Conservation (phyloP, 2,329 filamentous ascomycete genomes). For the Metarhizium album region DNA sequence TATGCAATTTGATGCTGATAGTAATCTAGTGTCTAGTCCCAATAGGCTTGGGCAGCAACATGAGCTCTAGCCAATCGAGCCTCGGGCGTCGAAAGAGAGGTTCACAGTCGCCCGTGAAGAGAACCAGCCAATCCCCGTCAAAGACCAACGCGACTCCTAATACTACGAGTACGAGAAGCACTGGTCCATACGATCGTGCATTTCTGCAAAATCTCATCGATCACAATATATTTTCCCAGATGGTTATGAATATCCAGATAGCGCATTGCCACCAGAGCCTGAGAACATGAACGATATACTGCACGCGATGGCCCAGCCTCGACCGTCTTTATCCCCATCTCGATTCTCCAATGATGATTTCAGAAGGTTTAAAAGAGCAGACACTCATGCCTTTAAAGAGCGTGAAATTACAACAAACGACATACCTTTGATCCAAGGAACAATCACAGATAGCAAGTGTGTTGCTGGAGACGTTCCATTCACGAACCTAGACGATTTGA, state of each 20-base stretch:
- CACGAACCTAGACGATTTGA: constrained; percentile 25
- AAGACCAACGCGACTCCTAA: constrained; percentile 4
- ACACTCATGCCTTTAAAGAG: constrained; percentile 22
- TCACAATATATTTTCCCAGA: constrained; percentile 10
- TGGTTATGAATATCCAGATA: constrained; percentile 10
- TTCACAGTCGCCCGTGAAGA: not conserved
- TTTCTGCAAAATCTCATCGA: constrained; percentile 14
- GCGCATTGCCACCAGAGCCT: constrained; percentile 6
- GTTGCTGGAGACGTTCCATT: constrained; percentile 20
- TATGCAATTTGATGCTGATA: not conserved
- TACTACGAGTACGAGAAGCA: constrained; percentile 9
- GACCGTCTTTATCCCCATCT: constrained; percentile 25
- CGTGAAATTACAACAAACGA: constrained; percentile 20
- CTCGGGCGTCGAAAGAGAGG: not conserved
- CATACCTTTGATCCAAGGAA: constrained; percentile 21
- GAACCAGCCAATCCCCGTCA: constrained; percentile 9
- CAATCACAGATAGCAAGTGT: constrained; percentile 13
- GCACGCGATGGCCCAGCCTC: constrained; percentile 5
- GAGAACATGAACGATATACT: constrained; percentile 13
- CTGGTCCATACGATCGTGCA: constrained; percentile 11
- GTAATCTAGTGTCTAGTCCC: not conserved
- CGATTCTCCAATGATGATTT: constrained; percentile 21
- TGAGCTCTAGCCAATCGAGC: not conserved
- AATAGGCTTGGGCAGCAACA: not conserved
- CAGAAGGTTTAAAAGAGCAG: constrained; percentile 7